These are phyloP conservation scores for Rhizopus microsporus DNA, from an alignment of 371 early-diverging fungal species.

Conservation along the genomic window DNA sequence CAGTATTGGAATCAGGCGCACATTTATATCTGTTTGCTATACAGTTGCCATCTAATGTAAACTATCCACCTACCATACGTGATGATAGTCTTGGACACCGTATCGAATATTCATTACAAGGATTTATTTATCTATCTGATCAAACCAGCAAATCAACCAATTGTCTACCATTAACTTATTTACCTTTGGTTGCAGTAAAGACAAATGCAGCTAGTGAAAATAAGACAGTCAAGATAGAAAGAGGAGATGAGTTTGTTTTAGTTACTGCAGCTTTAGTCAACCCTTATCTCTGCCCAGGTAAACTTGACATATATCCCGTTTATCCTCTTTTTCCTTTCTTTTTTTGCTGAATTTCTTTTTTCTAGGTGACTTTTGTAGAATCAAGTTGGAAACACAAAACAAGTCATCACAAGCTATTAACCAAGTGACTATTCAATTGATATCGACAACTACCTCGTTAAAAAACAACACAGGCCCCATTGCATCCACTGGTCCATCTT, in stretches of 20 bases:
- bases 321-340: constrained; percentile 7
- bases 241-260: constrained; percentile 22
- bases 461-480: constrained; percentile 9
- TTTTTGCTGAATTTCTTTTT: not conserved
- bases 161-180: constrained; percentile 27
- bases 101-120: constrained; percentile 44
- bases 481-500: constrained; percentile 13
- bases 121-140: constrained; percentile 23
- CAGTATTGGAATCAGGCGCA: constrained; percentile 27
- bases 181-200: constrained; percentile 35
- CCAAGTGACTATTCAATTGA: constrained; percentile 34
- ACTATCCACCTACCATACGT: constrained; percentile 45
- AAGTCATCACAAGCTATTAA: constrained; percentile 37
- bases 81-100: constrained; percentile 35
- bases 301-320: not conserved
- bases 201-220: constrained; percentile 3
- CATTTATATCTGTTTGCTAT: constrained; percentile 51
- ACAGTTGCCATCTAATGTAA: constrained; percentile 35
- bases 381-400: constrained; percentile 37
- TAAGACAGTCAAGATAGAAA: constrained; percentile 18
- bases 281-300: constrained; percentile 49
- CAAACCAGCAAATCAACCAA: constrained; percentile 19
- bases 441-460: constrained; percentile 29
- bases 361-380: constrained; percentile 44
- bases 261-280: constrained; percentile 35